phyloP scores from a whole-genome alignment of 2,329 filamentous ascomycete genomes.

The Mycosphaerella sp. region DNA sequence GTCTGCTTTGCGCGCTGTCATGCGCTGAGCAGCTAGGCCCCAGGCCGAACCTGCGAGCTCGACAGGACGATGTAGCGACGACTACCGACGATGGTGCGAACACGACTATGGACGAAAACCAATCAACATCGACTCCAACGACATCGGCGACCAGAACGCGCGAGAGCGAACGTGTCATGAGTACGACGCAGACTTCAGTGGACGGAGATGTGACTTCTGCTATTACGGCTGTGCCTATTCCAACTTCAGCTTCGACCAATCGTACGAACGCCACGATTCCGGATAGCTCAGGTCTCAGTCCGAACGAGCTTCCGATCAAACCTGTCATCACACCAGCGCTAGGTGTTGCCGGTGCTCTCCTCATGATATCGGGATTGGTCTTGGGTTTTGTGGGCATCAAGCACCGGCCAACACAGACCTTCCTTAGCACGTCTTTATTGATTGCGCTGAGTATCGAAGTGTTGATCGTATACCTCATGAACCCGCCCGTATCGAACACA shows the following conservation, averaged over 20 bases:
- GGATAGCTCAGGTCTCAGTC: neutral
- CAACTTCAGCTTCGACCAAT: slow-evolving; percentile 3
- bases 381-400: slow-evolving; percentile 77
- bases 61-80: slow-evolving; percentile 6
- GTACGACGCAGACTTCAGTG: neutral
- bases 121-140: slow-evolving; percentile 2
- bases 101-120: slow-evolving; percentile 4
- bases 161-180: slow-evolving; percentile 3
- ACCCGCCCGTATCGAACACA: slow-evolving; percentile 63
- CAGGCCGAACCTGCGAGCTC: slow-evolving; percentile 3
- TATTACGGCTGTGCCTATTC: slow-evolving; percentile 11
- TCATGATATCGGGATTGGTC: slow-evolving; percentile 64
- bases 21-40: slow-evolving; percentile 8
- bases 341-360: slow-evolving; percentile 68
- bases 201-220: slow-evolving; percentile 14
- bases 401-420: slow-evolving; percentile 68
- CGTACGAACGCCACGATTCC: slow-evolving; percentile 10
- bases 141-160: neutral
- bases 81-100: slow-evolving; percentile 3
- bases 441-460: slow-evolving; percentile 67
- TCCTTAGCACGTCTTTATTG: slow-evolving; percentile 71
- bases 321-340: slow-evolving; percentile 75
- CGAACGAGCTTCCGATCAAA: slow-evolving; percentile 55
- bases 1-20: slow-evolving; percentile 7
- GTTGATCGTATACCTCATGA: slow-evolving; percentile 84